These are phyloP conservation scores for Cenchrus americanus DNA, from an alignment of 176 grass and related monocot species.

Conservation along the genomic window DNA sequence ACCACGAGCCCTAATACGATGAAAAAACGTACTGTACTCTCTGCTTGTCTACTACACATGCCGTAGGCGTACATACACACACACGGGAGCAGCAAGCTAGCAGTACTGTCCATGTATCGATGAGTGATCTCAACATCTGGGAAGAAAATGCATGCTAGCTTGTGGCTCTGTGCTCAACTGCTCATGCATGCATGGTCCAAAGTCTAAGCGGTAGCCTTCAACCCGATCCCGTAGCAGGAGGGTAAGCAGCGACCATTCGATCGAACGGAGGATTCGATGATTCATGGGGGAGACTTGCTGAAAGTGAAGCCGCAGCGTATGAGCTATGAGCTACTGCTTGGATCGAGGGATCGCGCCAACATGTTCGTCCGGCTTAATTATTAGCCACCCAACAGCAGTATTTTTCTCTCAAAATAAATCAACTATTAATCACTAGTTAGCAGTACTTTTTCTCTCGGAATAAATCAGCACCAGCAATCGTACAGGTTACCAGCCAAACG, in stretches of 20 bases:
- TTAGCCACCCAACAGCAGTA: too few species aligned
- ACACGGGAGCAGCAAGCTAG: not conserved
- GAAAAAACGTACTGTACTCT: too few species aligned
- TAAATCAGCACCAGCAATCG: too few species aligned
- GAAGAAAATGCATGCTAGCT: not conserved
- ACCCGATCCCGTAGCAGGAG: not conserved
- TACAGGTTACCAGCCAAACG: too few species aligned
- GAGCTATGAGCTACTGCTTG: too few species aligned
- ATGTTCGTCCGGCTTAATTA: too few species aligned
- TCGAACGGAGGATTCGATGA: not conserved
- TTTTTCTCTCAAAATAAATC: too few species aligned
- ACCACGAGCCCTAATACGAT: not conserved
- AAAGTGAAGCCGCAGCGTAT: not conserved
- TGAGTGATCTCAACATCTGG: not conserved
- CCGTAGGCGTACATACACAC: not conserved
- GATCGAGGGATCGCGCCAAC: too few species aligned
- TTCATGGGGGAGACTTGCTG: not conserved
- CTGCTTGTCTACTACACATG: too few species aligned
- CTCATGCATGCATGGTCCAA: not conserved
- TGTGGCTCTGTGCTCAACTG: not conserved
- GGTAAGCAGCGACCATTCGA: not conserved
- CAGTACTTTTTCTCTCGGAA: too few species aligned
- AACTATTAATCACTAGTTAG: too few species aligned
- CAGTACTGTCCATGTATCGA: not conserved
- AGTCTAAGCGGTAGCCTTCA: conserved; percentile 17